Evolutionary conservation across 176 grass and related monocot genomes (phyloP), one percentile per base, ranked within the genome.

Genomic region (Zea luxurians): DNA sequence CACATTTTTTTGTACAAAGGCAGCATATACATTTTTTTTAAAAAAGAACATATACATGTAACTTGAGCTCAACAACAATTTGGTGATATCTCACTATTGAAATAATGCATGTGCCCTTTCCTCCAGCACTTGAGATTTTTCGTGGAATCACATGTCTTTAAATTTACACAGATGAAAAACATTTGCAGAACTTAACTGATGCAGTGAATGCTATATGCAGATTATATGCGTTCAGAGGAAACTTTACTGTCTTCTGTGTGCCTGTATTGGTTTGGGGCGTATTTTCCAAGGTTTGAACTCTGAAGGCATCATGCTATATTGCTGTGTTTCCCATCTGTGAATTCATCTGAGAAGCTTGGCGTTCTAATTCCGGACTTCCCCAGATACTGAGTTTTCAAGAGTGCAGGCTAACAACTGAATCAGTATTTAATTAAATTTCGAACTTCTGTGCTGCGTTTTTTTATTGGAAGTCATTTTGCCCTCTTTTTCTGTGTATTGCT

Each of bases 161-260:
- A 44, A 7, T 5, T 66, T 80, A 68, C 55, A 55, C 13, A 54
- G 59, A 64, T 58, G 21, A 38, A 76, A 70, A 6, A 16, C 40
- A 21, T 65, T 64, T 71, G 40, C 64, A 8, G 58, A 82, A 71
- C 66, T 77, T 53, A 35, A 53, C 73, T 82, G 38, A 58, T 35
- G 1, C 66, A 20, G 2, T 76, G 68, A 38, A 73, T 73, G 54
- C 12, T 73, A 41, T 47, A 48, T 81, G 54, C 53, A 47, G 10
- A 27, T 74, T 3, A 79, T 54, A 6, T 61, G 17, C 74, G 10
- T 40, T 70, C 48, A 59, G 38, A 78, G 42, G 10, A 66, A 74
- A 80, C 50, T 7, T 40, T 27, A 8, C 0, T 35, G 20, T 68
- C 44, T 63, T 46, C 64, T 35, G 5, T 61, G 7, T 43, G 7